A percentile compares a stretch with the other conserved stretches of the same genome.
phyloP scores from a whole-genome alignment of 2,329 filamentous ascomycete genomes.

The Trichoderma aggressivum region DNA sequence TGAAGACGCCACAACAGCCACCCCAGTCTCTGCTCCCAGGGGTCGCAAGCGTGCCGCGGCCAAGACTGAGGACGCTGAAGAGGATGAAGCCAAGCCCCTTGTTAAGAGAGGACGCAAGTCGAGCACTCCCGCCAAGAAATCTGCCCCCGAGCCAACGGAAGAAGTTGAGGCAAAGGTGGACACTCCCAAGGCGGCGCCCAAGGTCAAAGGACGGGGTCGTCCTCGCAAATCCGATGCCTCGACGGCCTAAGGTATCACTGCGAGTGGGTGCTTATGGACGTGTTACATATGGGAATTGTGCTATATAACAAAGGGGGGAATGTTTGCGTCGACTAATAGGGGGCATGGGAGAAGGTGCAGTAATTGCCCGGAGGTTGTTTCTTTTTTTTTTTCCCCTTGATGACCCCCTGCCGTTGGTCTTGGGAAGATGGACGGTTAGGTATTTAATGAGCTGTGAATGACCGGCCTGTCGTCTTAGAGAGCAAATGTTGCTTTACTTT shows the following conservation, averaged over 20 bases:
- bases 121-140: neutral
- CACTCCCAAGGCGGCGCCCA: neutral
- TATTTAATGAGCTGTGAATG: neutral
- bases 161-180: neutral
- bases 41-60: slow-evolving; percentile 20
- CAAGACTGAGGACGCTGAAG: slow-evolving; percentile 22
- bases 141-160: slow-evolving; percentile 4
- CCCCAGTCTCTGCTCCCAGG: slow-evolving; percentile 8
- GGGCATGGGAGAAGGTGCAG: neutral
- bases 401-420: neutral
- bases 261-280: neutral
- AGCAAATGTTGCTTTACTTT: neutral
- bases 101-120: slow-evolving; percentile 30
- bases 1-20: slow-evolving; percentile 19
- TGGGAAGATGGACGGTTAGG: neutral
- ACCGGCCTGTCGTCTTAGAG: neutral
- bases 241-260: neutral
- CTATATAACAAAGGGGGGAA: neutral
- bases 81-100: slow-evolving; percentile 21
- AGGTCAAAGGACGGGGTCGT: slow-evolving; percentile 23
- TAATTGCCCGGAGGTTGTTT: neutral
- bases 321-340: neutral
- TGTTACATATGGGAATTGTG: neutral
- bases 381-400: no score
- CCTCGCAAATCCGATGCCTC: slow-evolving; percentile 24